Percentiles rank a stretch among this genome's conserved stretches.
Evolutionary conservation across 176 grass and related monocot genomes (phyloP).

Genomic region (Urochloa ruziziensis): DNA sequence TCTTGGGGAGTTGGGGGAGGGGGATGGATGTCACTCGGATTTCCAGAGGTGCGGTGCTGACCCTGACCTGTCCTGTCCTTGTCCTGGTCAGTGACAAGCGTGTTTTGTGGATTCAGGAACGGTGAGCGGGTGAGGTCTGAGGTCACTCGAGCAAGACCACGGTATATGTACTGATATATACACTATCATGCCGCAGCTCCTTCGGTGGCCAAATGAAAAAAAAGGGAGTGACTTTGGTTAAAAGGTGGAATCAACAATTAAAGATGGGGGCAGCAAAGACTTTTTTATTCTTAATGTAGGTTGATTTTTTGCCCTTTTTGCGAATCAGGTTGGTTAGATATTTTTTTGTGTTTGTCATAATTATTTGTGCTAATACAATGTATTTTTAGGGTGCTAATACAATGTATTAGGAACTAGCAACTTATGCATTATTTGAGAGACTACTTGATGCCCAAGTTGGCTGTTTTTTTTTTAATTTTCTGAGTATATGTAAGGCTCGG

Average conservation of each 20-base stretch:
- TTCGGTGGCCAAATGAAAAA: neutral
- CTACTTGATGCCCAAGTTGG: neutral
- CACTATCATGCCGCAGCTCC: neutral
- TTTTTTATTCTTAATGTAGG: neutral
- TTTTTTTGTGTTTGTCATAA: neutral
- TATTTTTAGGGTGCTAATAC: no score
- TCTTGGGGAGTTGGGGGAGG: neutral
- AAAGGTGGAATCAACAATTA: neutral
- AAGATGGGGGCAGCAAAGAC: neutral
- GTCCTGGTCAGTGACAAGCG: conserved; percentile 7
- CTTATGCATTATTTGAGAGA: neutral
- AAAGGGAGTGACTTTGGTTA: neutral
- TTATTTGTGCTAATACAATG: no score
- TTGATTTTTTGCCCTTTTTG: neutral
- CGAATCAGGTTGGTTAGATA: neutral
- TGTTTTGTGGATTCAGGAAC: neutral
- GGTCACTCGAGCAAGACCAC: no score
- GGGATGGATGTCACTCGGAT: conserved; percentile 32
- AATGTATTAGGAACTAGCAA: neutral
- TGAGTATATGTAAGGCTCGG: neutral
- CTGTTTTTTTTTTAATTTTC: neutral
- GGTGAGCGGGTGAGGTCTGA: no score
- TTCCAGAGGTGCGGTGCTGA: conserved; percentile 9
- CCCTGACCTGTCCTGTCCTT: conserved; percentile 32
- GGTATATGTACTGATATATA: neutral